These are phyloP conservation scores for Russula ochroleuca DNA, from an alignment of 768 basidiomycete genomes.

Conservation along the genomic window DNA sequence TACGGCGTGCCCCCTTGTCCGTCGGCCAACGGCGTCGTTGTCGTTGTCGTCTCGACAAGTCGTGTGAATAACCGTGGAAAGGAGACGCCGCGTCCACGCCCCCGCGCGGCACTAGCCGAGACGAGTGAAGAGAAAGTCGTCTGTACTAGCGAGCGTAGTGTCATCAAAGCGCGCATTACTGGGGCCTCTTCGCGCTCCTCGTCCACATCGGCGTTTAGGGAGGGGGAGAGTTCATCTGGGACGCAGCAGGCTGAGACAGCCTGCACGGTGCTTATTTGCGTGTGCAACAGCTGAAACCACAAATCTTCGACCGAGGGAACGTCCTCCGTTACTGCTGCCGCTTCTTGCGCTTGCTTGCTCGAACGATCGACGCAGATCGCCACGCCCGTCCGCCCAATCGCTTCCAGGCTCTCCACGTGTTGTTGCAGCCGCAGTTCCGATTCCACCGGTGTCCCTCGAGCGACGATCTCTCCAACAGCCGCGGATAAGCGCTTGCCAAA, in stretches of 20 bases:
- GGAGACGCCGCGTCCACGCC: conserved; percentile 58
- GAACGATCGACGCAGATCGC: conserved; percentile 70
- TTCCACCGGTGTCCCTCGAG: conserved; percentile 1
- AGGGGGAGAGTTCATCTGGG: conserved; percentile 21
- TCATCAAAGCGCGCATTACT: conserved; percentile 38
- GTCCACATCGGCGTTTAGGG: conserved; percentile 1
- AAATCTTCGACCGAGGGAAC: conserved; percentile 65
- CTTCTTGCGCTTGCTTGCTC: conserved; percentile 27
- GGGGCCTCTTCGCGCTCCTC: conserved; percentile 2
- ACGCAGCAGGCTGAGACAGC: conserved; percentile 48
- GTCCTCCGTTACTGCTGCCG: conserved; percentile 34
- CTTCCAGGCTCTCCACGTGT: conserved; percentile 47
- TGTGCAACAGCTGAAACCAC: conserved; percentile 83
- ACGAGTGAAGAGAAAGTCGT: conserved; percentile 80
- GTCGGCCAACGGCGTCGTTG: conserved; percentile 30
- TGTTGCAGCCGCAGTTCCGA: conserved; percentile 32
- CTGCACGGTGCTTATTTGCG: conserved; percentile 79
- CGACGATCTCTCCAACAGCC: conserved; percentile 41
- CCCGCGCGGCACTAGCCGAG: conserved; percentile 60
- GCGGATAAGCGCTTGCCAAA: conserved; percentile 53
- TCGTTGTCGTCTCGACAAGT: conserved; percentile 68
- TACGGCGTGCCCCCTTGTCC: conserved; percentile 54
- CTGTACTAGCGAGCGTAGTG: conserved; percentile 73
- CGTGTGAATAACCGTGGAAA: conserved; percentile 93
- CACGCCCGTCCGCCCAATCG: conserved; percentile 57